Percentiles rank a stretch among this genome's conserved stretches.
Evolutionary conservation across 73 alveolate genomes (phyloP).

Genomic region (Paraurostyla sp.): DNA sequence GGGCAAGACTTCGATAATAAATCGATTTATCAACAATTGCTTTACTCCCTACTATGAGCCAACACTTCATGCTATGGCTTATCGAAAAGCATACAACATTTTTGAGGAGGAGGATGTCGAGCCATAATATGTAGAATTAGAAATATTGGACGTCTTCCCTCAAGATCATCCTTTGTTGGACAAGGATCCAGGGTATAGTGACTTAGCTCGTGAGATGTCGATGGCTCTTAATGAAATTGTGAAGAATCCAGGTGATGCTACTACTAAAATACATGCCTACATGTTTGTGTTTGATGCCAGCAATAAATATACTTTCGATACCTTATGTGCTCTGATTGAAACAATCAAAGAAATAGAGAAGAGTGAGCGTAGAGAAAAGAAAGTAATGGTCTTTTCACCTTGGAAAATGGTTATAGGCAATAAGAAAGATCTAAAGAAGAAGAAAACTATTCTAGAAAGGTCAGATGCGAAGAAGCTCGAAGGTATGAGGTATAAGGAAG

Average conservation of each 20-base stretch:
- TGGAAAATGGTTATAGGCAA: constrained; percentile 53
- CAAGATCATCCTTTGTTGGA: constrained; percentile 59
- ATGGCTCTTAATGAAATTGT: constrained; percentile 44
- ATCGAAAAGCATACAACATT: constrained; percentile 24
- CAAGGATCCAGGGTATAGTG: constrained; percentile 32
- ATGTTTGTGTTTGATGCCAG: constrained; percentile 50
- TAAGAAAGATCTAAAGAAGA: constrained; percentile 29
- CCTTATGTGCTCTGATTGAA: constrained; percentile 34
- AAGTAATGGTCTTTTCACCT: constrained; percentile 29
- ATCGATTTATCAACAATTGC: constrained; percentile 45
- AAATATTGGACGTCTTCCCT: constrained; percentile 50
- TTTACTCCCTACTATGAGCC: constrained; percentile 53
- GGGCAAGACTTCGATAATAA: constrained; percentile 50
- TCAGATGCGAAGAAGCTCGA: constrained; percentile 46
- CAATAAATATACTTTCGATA: constrained; percentile 54
- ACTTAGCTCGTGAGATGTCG: constrained; percentile 23
- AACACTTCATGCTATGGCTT: constrained; percentile 31
- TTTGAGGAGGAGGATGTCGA: constrained; percentile 33
- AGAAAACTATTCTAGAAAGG: constrained; percentile 12
- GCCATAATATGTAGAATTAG: constrained; percentile 36
- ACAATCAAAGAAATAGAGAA: constrained; percentile 56
- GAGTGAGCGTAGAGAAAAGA: constrained; percentile 50
- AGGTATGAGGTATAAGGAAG: constrained; percentile 29
- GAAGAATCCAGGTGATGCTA: constrained; percentile 29
- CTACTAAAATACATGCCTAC: constrained; percentile 39